A percentile compares a stretch with the other conserved stretches of the same genome.
phyloP scores from a whole-genome alignment of 2,329 filamentous ascomycete genomes.

The Colletotrichum spinosum region DNA sequence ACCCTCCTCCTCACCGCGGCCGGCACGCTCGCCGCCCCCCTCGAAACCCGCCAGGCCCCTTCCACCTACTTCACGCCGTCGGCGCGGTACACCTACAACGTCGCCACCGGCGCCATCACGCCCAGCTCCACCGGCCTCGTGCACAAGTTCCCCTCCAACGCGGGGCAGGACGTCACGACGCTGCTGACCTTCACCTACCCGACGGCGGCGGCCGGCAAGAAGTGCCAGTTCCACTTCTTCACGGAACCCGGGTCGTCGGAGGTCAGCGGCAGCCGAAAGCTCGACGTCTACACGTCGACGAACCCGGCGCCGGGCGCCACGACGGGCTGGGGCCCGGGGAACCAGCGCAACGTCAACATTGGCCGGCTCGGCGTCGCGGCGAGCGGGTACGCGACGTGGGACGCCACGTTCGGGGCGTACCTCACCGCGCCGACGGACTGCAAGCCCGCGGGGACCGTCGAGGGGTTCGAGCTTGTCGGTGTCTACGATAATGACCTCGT shows the following conservation, averaged over 20 bases:
- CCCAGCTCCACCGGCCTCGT: conserved; percentile 35
- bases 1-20: conserved; percentile 38
- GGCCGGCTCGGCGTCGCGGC: conserved; percentile 28
- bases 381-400: conserved; percentile 31
- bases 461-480: conserved; percentile 37
- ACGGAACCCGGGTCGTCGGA: conserved; percentile 36
- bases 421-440: conserved; percentile 33
- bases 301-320: conserved; percentile 40
- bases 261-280: conserved; percentile 40
- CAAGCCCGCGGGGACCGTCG: conserved; percentile 32
- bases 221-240: conserved; percentile 44
- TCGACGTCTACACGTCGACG: conserved; percentile 44
- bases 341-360: conserved; percentile 42
- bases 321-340: conserved; percentile 41
- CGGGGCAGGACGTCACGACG: conserved; percentile 43
- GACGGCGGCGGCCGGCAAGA: conserved; percentile 37
- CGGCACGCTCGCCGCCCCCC: conserved; percentile 39
- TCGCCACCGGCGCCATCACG: conserved; percentile 40
- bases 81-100: conserved; percentile 41
- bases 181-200: conserved; percentile 46
- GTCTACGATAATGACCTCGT: conserved; percentile 36
- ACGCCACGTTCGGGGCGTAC: conserved; percentile 32
- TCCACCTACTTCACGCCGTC: conserved; percentile 41
- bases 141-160: conserved; percentile 40
- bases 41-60: conserved; percentile 33